Base-by-base conservation (phyloP, 371 early-diverging fungal genomes). In the Smittium culicis region DNA sequence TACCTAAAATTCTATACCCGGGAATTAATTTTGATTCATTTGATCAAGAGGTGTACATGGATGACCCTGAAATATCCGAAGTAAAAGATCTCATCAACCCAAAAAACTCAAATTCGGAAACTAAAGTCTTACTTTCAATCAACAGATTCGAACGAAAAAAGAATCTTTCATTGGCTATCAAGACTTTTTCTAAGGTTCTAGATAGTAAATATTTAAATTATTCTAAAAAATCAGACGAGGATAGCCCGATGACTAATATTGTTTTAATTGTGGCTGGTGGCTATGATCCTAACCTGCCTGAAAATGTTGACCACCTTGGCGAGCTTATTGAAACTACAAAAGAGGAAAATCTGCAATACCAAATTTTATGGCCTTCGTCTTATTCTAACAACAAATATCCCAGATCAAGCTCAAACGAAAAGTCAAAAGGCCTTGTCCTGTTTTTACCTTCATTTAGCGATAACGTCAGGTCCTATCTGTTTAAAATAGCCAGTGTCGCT, bases 121-220 rank as follows among this genome's bases (percentile, higher is more conserved):
- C 65, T n/a, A 29, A 58, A 20, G 20, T 67, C 16, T 64, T 78
- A 14, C 34, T 77, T 33, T 77, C 77, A 3, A 72, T 96, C 73
- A 96, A 96, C 74, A 88, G 97, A 2, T 96, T 94, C 65, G 97
- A 96, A 75, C 83, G 91, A 54, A 96, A 96, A 71, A 96, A 96
- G 79, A 86, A 90, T 73, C 80, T 96, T n/a, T 81, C 71, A 1
- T 78, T 95, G 60, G 94, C 92, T 1, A 80, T 96, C 34, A 77
- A 83, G 31, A 83, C 93, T 0, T 90, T 92, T 74, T 86, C 87
- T 0, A 68, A 66, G 25, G 68, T 59, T 59, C n/a, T 59, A 25
- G 8, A 27, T 8, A 16, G n/a, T 8, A 16, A 59, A 59, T 28
- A 5, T 8, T 16, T 8, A 59, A 27, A 8, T 11, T 59, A 16